Evolutionary conservation across 148 eudicot species (phyloP).

Genomic region (Vaccinium macrocarpon): DNA sequence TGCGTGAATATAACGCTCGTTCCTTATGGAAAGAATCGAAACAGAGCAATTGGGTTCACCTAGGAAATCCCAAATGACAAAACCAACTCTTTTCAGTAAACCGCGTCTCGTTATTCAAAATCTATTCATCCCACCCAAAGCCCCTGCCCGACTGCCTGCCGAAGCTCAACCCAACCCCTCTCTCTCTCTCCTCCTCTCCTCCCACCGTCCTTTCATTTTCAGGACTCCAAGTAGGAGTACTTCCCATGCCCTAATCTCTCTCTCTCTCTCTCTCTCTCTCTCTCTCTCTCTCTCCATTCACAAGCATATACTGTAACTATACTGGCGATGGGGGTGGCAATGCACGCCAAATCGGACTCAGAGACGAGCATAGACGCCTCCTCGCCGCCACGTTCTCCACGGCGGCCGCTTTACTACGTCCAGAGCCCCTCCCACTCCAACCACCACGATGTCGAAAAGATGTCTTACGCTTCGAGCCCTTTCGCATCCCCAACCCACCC

Average conservation of each 20-base stretch:
- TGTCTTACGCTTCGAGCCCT: constrained; percentile 56
- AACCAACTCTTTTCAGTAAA: not conserved
- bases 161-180: not conserved
- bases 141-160: not conserved
- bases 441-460: constrained; percentile 54
- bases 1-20: not conserved
- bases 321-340: constrained; percentile 30
- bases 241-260: not conserved
- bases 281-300: not conserved
- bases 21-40: not conserved
- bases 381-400: constrained; percentile 66
- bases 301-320: not conserved
- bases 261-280: no score
- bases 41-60: not conserved
- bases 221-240: not conserved
- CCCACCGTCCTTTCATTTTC: not conserved
- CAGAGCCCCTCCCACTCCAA: constrained; percentile 59
- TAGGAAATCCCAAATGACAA: constrained; percentile 3
- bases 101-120: constrained; percentile 5
- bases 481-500: constrained; percentile 28
- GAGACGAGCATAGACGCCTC: constrained; percentile 65
- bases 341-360: constrained; percentile 80
- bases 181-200: not conserved
- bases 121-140: not conserved
- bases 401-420: constrained; percentile 70